These are phyloP conservation scores for Hansenula sp. DNA, from an alignment of 1,139 yeast species.

Conservation along the genomic window DNA sequence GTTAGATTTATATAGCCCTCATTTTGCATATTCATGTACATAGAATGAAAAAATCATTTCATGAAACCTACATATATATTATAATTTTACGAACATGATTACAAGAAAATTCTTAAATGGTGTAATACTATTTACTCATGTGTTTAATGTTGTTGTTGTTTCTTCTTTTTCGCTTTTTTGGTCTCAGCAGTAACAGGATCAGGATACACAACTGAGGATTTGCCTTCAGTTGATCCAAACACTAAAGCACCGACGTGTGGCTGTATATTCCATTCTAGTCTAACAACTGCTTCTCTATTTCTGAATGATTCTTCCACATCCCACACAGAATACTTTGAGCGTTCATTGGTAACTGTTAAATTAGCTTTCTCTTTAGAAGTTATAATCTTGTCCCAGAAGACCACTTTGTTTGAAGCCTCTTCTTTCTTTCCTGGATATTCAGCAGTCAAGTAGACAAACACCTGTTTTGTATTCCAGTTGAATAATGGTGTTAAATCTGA, in stretches of 20 bases:
- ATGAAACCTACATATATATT: no score
- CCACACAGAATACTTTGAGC: conserved; percentile 84
- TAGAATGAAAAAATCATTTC: not conserved
- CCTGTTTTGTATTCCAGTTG: conserved; percentile 97
- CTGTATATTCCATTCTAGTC: conserved; percentile 87
- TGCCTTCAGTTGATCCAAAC: conserved; percentile 57
- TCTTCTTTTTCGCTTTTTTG: conserved; percentile 10
- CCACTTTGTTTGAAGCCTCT: conserved; percentile 58
- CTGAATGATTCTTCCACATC: conserved; percentile 70
- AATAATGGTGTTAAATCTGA: conserved; percentile 71
- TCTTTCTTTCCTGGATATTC: conserved; percentile 66
- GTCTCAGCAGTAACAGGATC: conserved; percentile 14
- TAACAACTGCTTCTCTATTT: conserved; percentile 65
- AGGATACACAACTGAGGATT: conserved; percentile 29
- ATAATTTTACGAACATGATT: no score
- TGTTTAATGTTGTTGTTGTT: conserved; percentile 9
- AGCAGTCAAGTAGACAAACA: conserved; percentile 85
- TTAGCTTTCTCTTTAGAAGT: conserved; percentile 54
- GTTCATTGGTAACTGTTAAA: conserved; percentile 46
- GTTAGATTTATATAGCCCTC: not conserved
- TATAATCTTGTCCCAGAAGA: conserved; percentile 89
- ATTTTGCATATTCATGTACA: not conserved
- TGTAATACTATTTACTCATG: not conserved
- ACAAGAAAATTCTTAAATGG: no score
- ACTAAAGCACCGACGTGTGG: conserved; percentile 82